Evolutionary conservation across 2,329 filamentous ascomycete species (phyloP), one percentile per base, ranked within the genome.

Genomic region (Microdochium paspali): DNA sequence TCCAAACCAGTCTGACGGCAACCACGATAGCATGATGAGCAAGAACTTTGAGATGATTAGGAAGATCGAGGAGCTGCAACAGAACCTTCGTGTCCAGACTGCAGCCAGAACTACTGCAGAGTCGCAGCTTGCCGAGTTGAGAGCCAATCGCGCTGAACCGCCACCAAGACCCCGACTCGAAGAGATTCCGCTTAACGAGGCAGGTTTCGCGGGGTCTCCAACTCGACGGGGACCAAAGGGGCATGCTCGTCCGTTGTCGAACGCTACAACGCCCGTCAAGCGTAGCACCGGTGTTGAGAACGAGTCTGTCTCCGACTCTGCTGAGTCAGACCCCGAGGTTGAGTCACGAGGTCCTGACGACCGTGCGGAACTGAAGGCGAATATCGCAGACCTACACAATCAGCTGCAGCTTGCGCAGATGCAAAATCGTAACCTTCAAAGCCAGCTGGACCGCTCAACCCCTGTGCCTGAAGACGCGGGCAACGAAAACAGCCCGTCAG

Each of bases 371-470:
- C 72, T 95, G 50, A 93, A 90, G 59, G 80, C 88, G 3, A 90
- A 97, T 58, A 74, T 96, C 12, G 91, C 97, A 62, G 84, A 95
- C 64, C 76, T 95, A 24, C 91, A 96, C 62, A 96, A 94, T 62
- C 89, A 95, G 62, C 77, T 97, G 46, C 91, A 97, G 61, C 80
- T 97, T 63, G 84, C 86, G 4, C 86, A 96, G 65, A 95, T 97
- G 88, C 87, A 94, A 57, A 96, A 95, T 66, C 83, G 87, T 28
- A 90, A 97, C 59, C 79, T 97, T 5, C 87, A 95, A 61, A 90
- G 81, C 60, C 90, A 96, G 61, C 71, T 96, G 39, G 86, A 91
- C 32, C 80, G 86, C 44, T 70, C 70, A 10, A 82, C 80, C 0
- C 80, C 84, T 3, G 68, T 68, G 5, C 76, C 76, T 23, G 84